These are phyloP conservation scores for Rosa hybrid DNA, from an alignment of 331 rosid genomes.

Conservation along the genomic window DNA sequence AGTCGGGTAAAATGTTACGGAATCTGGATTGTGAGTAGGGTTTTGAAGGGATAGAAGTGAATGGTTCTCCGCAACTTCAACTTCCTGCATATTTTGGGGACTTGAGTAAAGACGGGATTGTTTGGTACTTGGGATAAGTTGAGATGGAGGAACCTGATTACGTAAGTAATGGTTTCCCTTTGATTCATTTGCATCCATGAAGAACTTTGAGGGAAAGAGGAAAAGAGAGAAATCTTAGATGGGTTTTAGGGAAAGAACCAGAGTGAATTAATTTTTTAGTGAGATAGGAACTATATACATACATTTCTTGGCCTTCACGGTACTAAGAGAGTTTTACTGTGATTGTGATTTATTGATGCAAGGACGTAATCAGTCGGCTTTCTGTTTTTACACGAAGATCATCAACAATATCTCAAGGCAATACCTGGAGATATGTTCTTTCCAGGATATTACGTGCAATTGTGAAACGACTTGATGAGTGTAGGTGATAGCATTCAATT, in stretches of 20 bases:
- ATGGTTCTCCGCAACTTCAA: slow-evolving; percentile 10
- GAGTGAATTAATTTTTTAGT: not conserved
- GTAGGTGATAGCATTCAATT: not conserved
- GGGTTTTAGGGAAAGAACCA: slow-evolving; percentile 2
- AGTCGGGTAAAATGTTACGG: slow-evolving; percentile 19
- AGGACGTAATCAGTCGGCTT: not conserved
- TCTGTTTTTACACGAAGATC: slow-evolving; percentile 3
- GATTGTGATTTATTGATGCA: slow-evolving; percentile 6
- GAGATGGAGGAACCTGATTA: not conserved
- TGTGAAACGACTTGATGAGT: not conserved
- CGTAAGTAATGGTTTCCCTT: not conserved
- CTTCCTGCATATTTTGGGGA: slow-evolving; percentile 21
- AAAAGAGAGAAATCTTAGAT: slow-evolving; percentile 1
- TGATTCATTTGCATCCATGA: slow-evolving; percentile 23
- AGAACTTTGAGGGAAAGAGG: not conserved
- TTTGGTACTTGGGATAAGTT: not conserved
- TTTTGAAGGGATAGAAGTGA: slow-evolving; percentile 6
- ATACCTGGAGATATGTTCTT: not conserved
- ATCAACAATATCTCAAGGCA: slow-evolving; percentile 7
- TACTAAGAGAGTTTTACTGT: not conserved
- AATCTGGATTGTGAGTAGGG: slow-evolving; percentile 17
- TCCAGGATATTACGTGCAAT: not conserved
- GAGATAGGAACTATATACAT: not conserved
- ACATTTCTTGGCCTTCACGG: slow-evolving; percentile 1
- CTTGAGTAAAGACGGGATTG: slow-evolving; percentile 10